phyloP scores from a whole-genome alignment of 1,139 yeast genomes.

The Blastobotrys aristatus region DNA sequence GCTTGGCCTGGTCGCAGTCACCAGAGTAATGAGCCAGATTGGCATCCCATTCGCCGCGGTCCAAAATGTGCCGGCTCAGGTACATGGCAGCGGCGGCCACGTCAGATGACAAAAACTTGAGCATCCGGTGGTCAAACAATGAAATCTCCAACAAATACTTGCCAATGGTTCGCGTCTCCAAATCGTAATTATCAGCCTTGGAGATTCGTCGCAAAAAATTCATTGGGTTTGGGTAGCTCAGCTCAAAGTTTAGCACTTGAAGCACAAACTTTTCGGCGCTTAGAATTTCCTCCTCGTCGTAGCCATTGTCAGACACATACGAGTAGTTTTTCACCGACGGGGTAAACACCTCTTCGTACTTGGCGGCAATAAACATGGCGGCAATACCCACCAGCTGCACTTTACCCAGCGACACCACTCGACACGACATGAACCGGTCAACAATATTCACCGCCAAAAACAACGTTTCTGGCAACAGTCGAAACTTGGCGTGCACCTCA shows the following conservation, averaged over 20 bases:
- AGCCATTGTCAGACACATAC: conserved; percentile 80
- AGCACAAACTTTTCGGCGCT: conserved; percentile 82
- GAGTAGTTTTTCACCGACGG: conserved; percentile 88
- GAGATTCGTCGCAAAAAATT: conserved; percentile 88
- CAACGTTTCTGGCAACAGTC: conserved; percentile 84
- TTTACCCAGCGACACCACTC: conserved; percentile 74
- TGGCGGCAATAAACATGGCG: conserved; percentile 85
- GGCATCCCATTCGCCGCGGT: conserved; percentile 60
- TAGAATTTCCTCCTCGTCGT: conserved; percentile 77
- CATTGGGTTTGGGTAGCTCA: conserved; percentile 92
- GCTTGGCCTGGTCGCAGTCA: conserved; percentile 72
- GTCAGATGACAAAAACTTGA: conserved; percentile 73
- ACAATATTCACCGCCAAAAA: conserved; percentile 83
- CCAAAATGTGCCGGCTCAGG: conserved; percentile 72
- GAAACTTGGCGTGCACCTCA: conserved; percentile 82
- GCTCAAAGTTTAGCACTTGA: conserved; percentile 68
- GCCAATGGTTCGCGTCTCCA: conserved; percentile 86
- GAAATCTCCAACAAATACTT: conserved; percentile 83
- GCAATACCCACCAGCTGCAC: conserved; percentile 89
- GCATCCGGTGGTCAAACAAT: conserved; percentile 72
- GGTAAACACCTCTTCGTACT: conserved; percentile 89
- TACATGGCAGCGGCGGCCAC: conserved; percentile 93
- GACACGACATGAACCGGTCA: conserved; percentile 84
- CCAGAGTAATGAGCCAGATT: conserved; percentile 87
- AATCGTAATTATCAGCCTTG: conserved; percentile 92